Evolutionary conservation across 2,329 filamentous ascomycete genomes (phyloP).

Genomic region (Zymoseptoria ardabiliae): DNA sequence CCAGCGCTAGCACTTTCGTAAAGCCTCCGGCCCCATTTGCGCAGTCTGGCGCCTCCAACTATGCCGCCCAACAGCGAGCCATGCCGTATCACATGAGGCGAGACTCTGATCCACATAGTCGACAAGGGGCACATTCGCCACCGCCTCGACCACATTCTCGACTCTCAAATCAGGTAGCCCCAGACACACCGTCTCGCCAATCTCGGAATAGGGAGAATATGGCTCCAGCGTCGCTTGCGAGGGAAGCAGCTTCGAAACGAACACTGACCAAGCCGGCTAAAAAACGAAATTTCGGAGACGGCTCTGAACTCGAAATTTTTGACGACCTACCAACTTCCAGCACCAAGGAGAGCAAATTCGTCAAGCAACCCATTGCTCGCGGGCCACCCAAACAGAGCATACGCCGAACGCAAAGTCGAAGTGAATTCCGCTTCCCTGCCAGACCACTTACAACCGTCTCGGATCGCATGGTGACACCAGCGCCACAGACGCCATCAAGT

Average conservation of each 20-base stretch:
- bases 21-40: slow-evolving; percentile 67
- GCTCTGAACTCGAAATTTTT: slow-evolving; percentile 84
- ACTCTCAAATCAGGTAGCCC: slow-evolving; percentile 41
- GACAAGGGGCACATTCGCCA: slow-evolving; percentile 38
- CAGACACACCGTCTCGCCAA: slow-evolving; percentile 44
- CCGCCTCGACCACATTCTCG: slow-evolving; percentile 40
- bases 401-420: slow-evolving; percentile 24
- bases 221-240: slow-evolving; percentile 44
- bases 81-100: slow-evolving; percentile 66
- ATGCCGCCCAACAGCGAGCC: slow-evolving; percentile 61
- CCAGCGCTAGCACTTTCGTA: slow-evolving; percentile 45
- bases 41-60: slow-evolving; percentile 64
- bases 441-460: slow-evolving; percentile 25
- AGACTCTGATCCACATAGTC: slow-evolving; percentile 61
- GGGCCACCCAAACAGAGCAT: slow-evolving; percentile 52
- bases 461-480: slow-evolving; percentile 42
- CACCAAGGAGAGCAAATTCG: slow-evolving; percentile 70
- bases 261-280: slow-evolving; percentile 67
- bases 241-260: slow-evolving; percentile 54
- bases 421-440: slow-evolving; percentile 23
- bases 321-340: slow-evolving; percentile 89
- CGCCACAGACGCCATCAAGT: slow-evolving; percentile 47
- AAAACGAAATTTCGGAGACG: slow-evolving; percentile 75
- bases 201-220: slow-evolving; percentile 30
- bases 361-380: slow-evolving; percentile 67